phyloP scores from a whole-genome alignment of 2,329 filamentous ascomycete genomes.

The Fusarium dlaminii region DNA sequence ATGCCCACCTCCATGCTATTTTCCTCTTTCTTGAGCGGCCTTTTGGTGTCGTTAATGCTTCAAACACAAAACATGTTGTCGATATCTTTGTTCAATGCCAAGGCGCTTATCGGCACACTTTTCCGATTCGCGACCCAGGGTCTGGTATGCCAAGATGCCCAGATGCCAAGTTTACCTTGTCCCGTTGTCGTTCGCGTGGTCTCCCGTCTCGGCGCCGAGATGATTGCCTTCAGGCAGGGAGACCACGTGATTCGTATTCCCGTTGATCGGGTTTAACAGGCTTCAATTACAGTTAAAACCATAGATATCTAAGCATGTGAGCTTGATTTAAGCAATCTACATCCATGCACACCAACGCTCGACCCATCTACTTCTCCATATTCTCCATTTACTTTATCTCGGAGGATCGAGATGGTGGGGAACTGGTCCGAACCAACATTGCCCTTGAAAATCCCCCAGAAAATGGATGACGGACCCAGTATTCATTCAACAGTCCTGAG shows the following conservation, averaged over 20 bases:
- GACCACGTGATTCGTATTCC: conserved; percentile 23
- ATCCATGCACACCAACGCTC: conserved; percentile 9
- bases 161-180: conserved; percentile 23
- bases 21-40: not conserved
- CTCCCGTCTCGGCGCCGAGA: conserved; percentile 17
- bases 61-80: conserved; percentile 16
- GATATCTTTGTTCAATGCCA: conserved; percentile 32
- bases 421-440: conserved; percentile 20
- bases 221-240: not conserved
- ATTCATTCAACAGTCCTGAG: conserved; percentile 10
- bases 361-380: conserved; percentile 20
- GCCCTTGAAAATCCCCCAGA: conserved; percentile 16
- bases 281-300: not conserved
- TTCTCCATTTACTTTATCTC: conserved; percentile 25
- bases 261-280: not conserved
- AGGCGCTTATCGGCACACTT: conserved; percentile 40
- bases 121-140: conserved; percentile 39
- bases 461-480: conserved; percentile 16
- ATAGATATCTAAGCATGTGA: not conserved
- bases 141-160: conserved; percentile 37
- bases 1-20: not conserved
- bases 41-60: not conserved
- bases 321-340: not conserved
- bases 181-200: conserved; percentile 29
- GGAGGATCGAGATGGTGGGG: conserved; percentile 16